A percentile compares a stretch with the other conserved stretches of the same genome.
Evolutionary conservation across 2,329 filamentous ascomycete species (phyloP).

Genomic region (Aureobasidium melanogenum): DNA sequence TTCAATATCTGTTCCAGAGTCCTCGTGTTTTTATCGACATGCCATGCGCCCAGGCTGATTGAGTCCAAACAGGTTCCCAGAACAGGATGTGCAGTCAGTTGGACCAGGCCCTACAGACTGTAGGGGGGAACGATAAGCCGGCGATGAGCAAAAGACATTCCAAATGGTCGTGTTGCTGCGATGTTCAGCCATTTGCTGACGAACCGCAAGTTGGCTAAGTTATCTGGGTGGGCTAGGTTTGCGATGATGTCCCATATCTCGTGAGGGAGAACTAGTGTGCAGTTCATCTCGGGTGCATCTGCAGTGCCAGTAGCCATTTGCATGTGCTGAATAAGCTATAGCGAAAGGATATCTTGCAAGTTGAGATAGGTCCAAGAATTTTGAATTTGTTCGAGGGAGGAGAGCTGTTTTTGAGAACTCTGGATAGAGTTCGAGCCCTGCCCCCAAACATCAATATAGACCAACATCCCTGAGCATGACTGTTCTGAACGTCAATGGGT

Average conservation of each 20-base stretch:
- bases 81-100: neutral
- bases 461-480: neutral
- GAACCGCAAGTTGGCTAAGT: neutral
- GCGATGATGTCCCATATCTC: neutral
- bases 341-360: neutral
- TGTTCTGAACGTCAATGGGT: neutral
- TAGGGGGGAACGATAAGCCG: neutral
- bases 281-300: neutral
- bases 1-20: neutral
- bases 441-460: neutral
- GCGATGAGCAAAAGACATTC: neutral
- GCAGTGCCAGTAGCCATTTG: neutral
- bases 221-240: neutral
- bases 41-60: neutral
- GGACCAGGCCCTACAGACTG: neutral
- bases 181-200: neutral
- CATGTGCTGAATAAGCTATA: neutral
- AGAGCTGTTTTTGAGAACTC: neutral
- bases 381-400: neutral
- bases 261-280: neutral
- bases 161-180: neutral
- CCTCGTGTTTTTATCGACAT: neutral
- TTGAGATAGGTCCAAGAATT: neutral
- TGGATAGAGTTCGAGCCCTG: neutral
- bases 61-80: neutral